Conservation (phyloP, 2,329 filamentous ascomycete genomes). For the Fusarium begoniae region DNA sequence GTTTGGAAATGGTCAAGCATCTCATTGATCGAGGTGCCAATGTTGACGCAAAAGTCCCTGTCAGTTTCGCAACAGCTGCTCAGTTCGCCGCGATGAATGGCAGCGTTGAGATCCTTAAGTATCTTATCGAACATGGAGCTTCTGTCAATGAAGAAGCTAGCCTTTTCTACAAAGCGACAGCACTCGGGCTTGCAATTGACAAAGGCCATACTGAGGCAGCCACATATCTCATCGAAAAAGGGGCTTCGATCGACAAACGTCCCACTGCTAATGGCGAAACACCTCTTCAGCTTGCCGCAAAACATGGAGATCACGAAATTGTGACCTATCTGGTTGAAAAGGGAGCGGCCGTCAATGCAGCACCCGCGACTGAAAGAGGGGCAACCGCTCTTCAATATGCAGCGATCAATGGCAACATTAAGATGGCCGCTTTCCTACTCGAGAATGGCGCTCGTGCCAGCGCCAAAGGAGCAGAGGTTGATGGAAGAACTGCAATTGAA, state of each 20-base stretch:
- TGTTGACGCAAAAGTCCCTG: conserved; percentile 39
- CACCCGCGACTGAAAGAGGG: rapidly evolving
- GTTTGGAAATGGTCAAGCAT: conserved; percentile 28
- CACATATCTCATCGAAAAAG: rapidly evolving
- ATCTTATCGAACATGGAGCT: background rate
- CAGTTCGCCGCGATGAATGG: rapidly evolving
- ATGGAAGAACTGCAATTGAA: background rate
- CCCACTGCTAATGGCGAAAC: rapidly evolving
- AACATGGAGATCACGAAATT: background rate
- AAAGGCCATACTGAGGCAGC: rapidly evolving
- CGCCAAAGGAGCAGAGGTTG: rapidly evolving
- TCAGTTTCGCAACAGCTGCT: rapidly evolving
- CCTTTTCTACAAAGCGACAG: rapidly evolving
- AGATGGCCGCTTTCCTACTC: background rate
- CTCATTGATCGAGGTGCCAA: conserved; percentile 48
- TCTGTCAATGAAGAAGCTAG: rapidly evolving
- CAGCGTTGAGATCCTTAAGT: rapidly evolving
- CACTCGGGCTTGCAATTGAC: rapidly evolving
- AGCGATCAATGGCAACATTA: background rate
- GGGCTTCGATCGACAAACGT: rapidly evolving
- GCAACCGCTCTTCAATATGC: conserved; percentile 7
- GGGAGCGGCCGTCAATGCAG: rapidly evolving
- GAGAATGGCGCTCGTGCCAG: background rate
- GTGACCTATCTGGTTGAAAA: background rate
- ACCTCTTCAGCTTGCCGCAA: background rate